Base-by-base conservation (phyloP, 257 asterid genomes). In the Nicotiana otophora region DNA sequence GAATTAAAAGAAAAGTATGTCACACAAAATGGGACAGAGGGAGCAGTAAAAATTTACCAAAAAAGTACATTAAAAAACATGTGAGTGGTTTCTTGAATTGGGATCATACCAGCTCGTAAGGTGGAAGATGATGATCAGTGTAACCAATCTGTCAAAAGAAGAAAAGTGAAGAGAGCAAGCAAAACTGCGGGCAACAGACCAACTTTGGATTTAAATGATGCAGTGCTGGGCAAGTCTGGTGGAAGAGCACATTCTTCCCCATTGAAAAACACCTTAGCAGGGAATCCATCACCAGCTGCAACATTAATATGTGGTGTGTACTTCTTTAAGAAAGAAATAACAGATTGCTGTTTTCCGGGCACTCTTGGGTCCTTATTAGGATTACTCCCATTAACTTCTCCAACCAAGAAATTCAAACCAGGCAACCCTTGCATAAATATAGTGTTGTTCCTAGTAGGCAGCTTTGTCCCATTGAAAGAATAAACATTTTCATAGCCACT, bases 211-310 rank as follows among this genome's bases (percentile, higher is more conserved):
- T 78, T 81, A 2, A 16, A 54, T 5, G 87, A 88, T 3, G 83
- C 89, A 11, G 33, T 87, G 70, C 76, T 81, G 0, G 99, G 99
- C 1, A 93, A 57, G 7, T 75, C 70, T 3, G 81, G 88, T 1
- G 99, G 99, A 46, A 96, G 89, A 26, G 94, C 90, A 54, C 99
- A 96, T 60, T 96, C 99, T 86, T 89, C 99, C 0, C 99, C 99
- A 19, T 96, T 94, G 94, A 96, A 96, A 86, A 76, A 81, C 2
- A 96, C 60, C 79, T 87, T 94, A 0, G 95, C 16, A 28, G 99
- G 99, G 83, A 94, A 96, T 19, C 98, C 99, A 85, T 94, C 98
- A 1, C 99, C 98, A 0, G 10, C 53, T 1, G 84, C 16, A 4
- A 96, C 67, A 31, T 92, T 84, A 7, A 96, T 16, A 1, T 81